phyloP scores from a whole-genome alignment of 2,329 filamentous ascomycete genomes.

The Nemania sp. region DNA sequence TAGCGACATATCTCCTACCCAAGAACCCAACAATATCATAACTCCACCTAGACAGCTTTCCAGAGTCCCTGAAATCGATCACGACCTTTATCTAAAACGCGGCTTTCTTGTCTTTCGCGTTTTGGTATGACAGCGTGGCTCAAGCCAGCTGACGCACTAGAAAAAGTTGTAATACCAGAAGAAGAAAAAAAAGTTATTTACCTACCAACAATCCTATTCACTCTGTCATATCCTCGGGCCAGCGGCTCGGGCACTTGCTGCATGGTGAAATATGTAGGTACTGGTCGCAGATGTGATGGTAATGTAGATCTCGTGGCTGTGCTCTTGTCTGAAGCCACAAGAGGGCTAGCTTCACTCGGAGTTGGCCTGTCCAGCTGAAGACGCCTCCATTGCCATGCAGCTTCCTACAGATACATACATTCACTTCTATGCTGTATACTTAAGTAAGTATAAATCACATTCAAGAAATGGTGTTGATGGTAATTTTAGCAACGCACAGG shows the following conservation, averaged over 20 bases:
- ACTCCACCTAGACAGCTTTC: too few relatives aligned
- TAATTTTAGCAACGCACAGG: slow-evolving; percentile 9
- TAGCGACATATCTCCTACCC: too few relatives aligned
- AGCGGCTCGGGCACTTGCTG: slow-evolving; percentile 16
- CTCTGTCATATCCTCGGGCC: slow-evolving; percentile 11
- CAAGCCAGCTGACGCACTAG: slow-evolving; percentile 9
- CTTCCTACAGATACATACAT: neutral
- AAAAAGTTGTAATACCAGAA: neutral
- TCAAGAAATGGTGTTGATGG: neutral
- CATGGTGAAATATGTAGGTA: neutral
- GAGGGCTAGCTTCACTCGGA: slow-evolving; percentile 17
- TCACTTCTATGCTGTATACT: slow-evolving; percentile 2
- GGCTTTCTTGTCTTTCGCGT: too few relatives aligned
- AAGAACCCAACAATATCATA: too few relatives aligned
- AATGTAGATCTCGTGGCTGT: slow-evolving; percentile 28
- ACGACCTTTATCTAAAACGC: neutral
- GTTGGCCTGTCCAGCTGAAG: slow-evolving; percentile 28
- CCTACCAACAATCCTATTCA: too few relatives aligned
- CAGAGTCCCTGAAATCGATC: too few relatives aligned
- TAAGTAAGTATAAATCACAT: too few relatives aligned
- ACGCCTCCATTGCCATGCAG: slow-evolving; percentile 4
- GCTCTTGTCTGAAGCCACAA: slow-evolving; percentile 16
- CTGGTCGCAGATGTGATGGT: neutral
- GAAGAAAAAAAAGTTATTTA: too few relatives aligned
- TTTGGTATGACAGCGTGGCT: too few relatives aligned